A percentile compares a stretch with the other conserved stretches of the same genome.
These are phyloP conservation scores for Psilocybe mexicana DNA, from an alignment of 1,284 basidiomycete species.

Conservation along the genomic window DNA sequence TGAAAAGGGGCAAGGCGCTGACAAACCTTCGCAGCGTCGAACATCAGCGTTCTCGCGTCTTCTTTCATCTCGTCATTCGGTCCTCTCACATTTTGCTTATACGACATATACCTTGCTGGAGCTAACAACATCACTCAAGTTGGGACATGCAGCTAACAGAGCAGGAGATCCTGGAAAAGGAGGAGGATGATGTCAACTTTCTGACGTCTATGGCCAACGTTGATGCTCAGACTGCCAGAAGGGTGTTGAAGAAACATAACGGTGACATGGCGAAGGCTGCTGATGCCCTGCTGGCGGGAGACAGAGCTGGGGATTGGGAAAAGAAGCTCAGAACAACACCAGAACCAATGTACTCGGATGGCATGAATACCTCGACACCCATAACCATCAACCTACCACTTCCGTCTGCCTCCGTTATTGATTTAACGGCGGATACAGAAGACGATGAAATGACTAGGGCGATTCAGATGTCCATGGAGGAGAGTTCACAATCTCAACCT, in stretches of 20 bases:
- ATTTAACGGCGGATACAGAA: constrained; percentile 50
- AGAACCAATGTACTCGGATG: constrained; percentile 27
- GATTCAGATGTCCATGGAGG: constrained; percentile 46
- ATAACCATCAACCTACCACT: constrained; percentile 19
- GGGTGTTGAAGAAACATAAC: constrained; percentile 56
- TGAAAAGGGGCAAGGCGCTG: too few relatives aligned
- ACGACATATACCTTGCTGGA: too few relatives aligned
- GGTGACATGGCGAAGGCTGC: constrained; percentile 64
- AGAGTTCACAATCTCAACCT: constrained; percentile 33
- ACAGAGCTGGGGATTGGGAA: constrained; percentile 34
- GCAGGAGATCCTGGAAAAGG: constrained; percentile 16
- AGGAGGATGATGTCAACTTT: constrained; percentile 25
- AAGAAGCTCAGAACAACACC: constrained; percentile 27
- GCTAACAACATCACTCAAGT: too few relatives aligned
- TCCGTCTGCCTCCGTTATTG: constrained; percentile 45
- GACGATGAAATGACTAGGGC: constrained; percentile 55
- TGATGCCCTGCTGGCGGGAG: constrained; percentile 57
- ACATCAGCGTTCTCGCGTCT: too few relatives aligned
- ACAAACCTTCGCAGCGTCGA: too few relatives aligned
- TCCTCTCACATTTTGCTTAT: too few relatives aligned
- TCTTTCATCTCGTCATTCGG: too few relatives aligned
- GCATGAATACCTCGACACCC: constrained; percentile 33
- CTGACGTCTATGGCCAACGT: constrained; percentile 42
- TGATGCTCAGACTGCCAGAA: constrained; percentile 47
- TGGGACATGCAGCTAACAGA: constrained; percentile 22